A percentile compares a stretch with the other conserved stretches of the same genome.
Evolutionary conservation across 1,284 basidiomycete species (phyloP).

Genomic region (Ganoderma multipileum): DNA sequence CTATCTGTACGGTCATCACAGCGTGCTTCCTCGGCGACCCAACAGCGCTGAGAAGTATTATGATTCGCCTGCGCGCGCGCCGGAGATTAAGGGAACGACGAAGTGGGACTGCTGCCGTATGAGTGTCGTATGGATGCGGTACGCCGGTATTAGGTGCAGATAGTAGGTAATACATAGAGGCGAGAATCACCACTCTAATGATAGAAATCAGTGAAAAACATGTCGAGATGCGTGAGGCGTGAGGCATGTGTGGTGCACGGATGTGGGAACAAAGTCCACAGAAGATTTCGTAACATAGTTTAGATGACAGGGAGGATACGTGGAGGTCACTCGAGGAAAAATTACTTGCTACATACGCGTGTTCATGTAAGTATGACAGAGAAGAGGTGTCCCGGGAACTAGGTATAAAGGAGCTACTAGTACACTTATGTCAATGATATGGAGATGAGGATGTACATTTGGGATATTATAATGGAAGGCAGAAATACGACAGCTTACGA

Average conservation of each 20-base stretch:
- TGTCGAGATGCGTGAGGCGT: not conserved
- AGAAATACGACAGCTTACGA: slow-evolving; percentile 13
- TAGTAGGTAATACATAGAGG: not conserved
- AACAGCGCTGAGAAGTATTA: slow-evolving; percentile 45
- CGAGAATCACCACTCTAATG: slow-evolving; percentile 1
- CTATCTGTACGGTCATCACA: slow-evolving; percentile 47
- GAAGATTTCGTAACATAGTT: not conserved
- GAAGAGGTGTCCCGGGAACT: not conserved
- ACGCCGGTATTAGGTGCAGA: not conserved
- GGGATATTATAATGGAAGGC: slow-evolving; percentile 15
- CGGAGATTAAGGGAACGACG: not conserved
- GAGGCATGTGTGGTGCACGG: not conserved
- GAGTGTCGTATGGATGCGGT: not conserved
- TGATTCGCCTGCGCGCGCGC: not conserved
- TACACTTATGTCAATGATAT: slow-evolving; percentile 22
- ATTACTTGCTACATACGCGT: slow-evolving; percentile 16
- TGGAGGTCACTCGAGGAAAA: not conserved
- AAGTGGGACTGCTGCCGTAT: not conserved
- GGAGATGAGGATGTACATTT: slow-evolving; percentile 10
- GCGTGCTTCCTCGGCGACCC: slow-evolving; percentile 56
- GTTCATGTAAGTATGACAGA: not conserved
- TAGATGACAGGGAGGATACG: not conserved
- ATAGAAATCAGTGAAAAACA: not conserved
- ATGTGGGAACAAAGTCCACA: not conserved
- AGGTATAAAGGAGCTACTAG: slow-evolving; percentile 12